Percentiles rank a stretch among this genome's conserved stretches.
These are phyloP conservation scores for Cladorrhinum sp. DNA, from an alignment of 2,329 filamentous ascomycete genomes.

Conservation along the genomic window DNA sequence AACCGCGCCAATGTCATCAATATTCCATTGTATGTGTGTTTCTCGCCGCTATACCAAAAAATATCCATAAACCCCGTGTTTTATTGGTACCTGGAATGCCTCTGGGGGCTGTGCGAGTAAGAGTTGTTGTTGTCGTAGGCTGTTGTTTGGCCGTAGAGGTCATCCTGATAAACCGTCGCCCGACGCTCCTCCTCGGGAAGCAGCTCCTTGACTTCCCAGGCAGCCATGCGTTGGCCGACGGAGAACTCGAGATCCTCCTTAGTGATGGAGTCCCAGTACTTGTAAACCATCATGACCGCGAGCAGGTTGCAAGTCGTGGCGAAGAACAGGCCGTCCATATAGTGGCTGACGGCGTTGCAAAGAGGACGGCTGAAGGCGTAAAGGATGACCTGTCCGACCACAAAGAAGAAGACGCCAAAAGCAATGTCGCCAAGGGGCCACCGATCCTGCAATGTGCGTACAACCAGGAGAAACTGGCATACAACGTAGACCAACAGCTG, in stretches of 20 bases:
- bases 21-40: background rate
- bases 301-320: slow-evolving; percentile 90
- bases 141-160: slow-evolving; percentile 58
- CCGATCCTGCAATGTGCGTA: slow-evolving; percentile 86
- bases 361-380: slow-evolving; percentile 86
- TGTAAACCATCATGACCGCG: slow-evolving; percentile 99
- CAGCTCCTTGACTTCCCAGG: slow-evolving; percentile 96
- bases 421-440: slow-evolving; percentile 92
- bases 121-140: slow-evolving; percentile 51
- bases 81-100: slow-evolving; percentile 48
- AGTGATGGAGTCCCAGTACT: slow-evolving; percentile 99
- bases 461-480: slow-evolving; percentile 84
- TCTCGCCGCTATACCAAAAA: background rate
- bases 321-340: slow-evolving; percentile 91
- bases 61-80: background rate
- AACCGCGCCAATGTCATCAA: background rate
- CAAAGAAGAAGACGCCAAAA: slow-evolving; percentile 88
- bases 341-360: slow-evolving; percentile 82
- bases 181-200: slow-evolving; percentile 77
- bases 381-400: slow-evolving; percentile 85
- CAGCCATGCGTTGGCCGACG: slow-evolving; percentile 90
- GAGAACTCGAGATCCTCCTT: slow-evolving; percentile 98
- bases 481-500: slow-evolving; percentile 81
- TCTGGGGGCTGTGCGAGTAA: slow-evolving; percentile 43
- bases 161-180: slow-evolving; percentile 68